Percentiles rank a stretch among this genome's conserved stretches.
These are phyloP conservation scores for Metarhizium anisopliae DNA, from an alignment of 2,329 filamentous ascomycete species.

Conservation along the genomic window DNA sequence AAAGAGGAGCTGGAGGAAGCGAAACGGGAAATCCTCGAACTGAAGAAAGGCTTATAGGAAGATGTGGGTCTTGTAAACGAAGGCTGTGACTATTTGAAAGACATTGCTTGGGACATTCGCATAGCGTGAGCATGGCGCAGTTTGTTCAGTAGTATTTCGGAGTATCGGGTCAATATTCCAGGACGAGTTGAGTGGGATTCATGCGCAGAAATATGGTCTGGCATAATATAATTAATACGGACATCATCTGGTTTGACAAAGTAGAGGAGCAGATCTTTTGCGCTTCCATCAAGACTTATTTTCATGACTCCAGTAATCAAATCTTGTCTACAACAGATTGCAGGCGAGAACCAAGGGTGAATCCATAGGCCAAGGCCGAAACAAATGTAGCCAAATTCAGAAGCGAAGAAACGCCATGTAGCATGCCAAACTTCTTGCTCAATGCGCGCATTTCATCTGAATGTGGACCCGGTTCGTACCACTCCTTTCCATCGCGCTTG, in stretches of 20 bases:
- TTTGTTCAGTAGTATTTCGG: not conserved
- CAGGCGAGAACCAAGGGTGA: conserved; percentile 58
- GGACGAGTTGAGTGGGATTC: not conserved
- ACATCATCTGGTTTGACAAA: not conserved
- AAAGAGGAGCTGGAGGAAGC: conserved; percentile 33
- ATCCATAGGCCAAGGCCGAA: conserved; percentile 68
- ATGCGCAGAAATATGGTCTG: not conserved
- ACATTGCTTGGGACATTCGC: not conserved
- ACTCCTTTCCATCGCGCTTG: conserved; percentile 82
- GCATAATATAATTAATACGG: not conserved
- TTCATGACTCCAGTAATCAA: not conserved
- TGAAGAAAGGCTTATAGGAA: conserved; percentile 16
- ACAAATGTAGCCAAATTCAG: conserved; percentile 66
- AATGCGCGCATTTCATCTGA: conserved; percentile 74
- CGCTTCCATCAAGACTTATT: not conserved
- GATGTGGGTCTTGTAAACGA: not conserved
- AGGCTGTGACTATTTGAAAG: not conserved
- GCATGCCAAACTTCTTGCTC: conserved; percentile 67
- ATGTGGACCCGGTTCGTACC: conserved; percentile 69
- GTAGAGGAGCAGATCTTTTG: not conserved
- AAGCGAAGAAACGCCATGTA: conserved; percentile 76
- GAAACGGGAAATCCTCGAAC: conserved; percentile 37
- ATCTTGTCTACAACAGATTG: conserved; percentile 26
- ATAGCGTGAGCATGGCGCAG: not conserved
- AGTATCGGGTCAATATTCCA: not conserved